Conservation (phyloP, 495 filamentous ascomycete genomes). For the Trichocladium antarcticum region DNA sequence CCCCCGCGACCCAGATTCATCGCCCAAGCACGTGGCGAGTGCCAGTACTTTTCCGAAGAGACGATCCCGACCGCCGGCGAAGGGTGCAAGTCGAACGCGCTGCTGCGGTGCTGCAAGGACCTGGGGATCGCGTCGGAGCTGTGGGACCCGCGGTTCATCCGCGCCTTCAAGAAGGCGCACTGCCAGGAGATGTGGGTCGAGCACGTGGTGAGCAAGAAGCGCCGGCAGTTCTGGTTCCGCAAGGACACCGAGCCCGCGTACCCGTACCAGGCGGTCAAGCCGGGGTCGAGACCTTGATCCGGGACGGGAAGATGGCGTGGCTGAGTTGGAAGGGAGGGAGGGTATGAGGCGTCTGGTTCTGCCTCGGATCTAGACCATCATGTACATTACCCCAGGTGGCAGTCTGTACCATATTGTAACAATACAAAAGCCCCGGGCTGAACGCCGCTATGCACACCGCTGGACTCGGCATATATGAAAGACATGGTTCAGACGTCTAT, state of each 20-base stretch:
- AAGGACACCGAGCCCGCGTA: conserved; percentile 74
- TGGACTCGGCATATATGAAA: no score
- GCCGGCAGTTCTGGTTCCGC: conserved; percentile 72
- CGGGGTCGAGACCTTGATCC: neutral
- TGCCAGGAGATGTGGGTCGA: conserved; percentile 63
- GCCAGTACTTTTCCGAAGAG: conserved; percentile 84
- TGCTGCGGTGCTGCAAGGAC: conserved; percentile 97
- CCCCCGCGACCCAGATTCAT: conserved; percentile 57
- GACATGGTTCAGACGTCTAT: no score
- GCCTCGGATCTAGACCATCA: no score
- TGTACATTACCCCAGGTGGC: no score
- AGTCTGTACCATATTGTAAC: no score
- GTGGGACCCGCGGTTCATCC: conserved; percentile 91
- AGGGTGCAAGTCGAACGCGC: conserved; percentile 91
- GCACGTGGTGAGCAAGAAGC: conserved; percentile 65
- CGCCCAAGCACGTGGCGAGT: conserved; percentile 85
- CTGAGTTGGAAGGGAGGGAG: no score
- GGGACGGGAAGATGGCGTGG: no score
- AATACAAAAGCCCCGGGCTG: no score
- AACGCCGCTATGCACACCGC: no score
- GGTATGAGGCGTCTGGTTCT: neutral
- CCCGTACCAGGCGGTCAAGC: conserved; percentile 51
- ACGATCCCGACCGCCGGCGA: conserved; percentile 95
- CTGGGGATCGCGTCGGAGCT: conserved; percentile 88
- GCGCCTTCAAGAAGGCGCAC: conserved; percentile 49